Evolutionary conservation across 208 protist genomes (phyloP), one percentile per base, ranked within the genome.

Genomic region (Trypanosoma rangeli): DNA sequence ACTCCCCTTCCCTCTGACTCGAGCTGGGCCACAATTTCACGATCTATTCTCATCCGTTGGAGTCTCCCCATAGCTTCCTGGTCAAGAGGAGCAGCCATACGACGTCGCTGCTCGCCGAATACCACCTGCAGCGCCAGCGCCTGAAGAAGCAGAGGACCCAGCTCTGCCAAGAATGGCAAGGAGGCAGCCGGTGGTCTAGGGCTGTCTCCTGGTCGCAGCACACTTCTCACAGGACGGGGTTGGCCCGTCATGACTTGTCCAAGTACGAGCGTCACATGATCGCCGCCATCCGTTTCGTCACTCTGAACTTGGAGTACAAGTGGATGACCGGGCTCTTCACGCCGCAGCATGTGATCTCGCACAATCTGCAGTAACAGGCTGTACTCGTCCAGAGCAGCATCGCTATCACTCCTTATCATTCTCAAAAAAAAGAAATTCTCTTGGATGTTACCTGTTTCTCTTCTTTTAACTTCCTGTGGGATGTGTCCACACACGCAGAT

Each of bases 221-320:
- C 28, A 16, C 44, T 12, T 22, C 57, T 26, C 28, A 33, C 33
- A 39, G 48, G 7, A 12, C 13, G 16, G 58, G 44, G 52, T 12
- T 13, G 24, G 57, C 59, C 63, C 16, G 42, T 1, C 24, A 33
- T 4, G 49, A 64, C 58, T 16, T 53, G 56, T 39, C 68, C 62
- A 49, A 80, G 56, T 55, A 80, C 0, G 22, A 73, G 22, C 33
- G 73, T 73, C 13, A 73, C 35, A 13, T 63, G 73, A 57, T 78
- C 65, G 18, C 46, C 39, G 49, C 50, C 56, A 9, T 60, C 64
- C 22, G 46, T 49, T n/a, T 33, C 62, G 26, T 70, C 71, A 5
- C 49, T 63, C 13, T 56, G 53, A 3, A 69, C 5, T 26, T 58
- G 64, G n/a, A 70, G 44, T 1, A 76, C 8, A n/a, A 76, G 15